Evolutionary conservation across 208 protist genomes (phyloP).

Genomic region (Leishmania braziliensis): DNA sequence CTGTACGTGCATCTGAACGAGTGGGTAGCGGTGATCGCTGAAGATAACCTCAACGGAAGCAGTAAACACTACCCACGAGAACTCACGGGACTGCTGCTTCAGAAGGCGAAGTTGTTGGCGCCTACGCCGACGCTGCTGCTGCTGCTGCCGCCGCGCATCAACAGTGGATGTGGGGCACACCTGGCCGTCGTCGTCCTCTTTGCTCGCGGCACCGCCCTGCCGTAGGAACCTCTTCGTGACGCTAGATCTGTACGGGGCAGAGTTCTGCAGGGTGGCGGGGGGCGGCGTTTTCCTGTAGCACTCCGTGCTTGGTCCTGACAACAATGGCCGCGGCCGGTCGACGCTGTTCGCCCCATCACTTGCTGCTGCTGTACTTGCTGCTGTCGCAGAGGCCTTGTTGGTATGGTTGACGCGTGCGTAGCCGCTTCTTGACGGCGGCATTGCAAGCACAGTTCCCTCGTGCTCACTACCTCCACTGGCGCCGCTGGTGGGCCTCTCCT

Average conservation of each 20-base stretch:
- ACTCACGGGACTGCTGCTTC: slow-evolving; percentile 10
- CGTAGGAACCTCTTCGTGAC: background rate
- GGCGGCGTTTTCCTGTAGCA: background rate
- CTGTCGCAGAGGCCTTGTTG: background rate
- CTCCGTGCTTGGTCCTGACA: background rate
- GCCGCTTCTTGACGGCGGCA: background rate
- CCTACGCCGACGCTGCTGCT: background rate
- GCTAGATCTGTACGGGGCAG: background rate
- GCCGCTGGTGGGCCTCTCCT: background rate
- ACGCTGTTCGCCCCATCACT: background rate
- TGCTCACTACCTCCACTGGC: background rate
- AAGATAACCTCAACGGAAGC: slow-evolving; percentile 55
- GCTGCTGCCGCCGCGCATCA: background rate
- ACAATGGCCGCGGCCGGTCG: background rate
- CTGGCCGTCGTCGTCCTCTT: background rate
- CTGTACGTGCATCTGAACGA: slow-evolving; percentile 43
- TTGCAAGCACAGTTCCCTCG: background rate
- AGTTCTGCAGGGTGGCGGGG: background rate
- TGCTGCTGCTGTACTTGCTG: background rate
- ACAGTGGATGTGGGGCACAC: background rate
- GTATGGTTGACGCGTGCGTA: background rate
- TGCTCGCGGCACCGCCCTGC: background rate
- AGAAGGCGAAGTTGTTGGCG: background rate
- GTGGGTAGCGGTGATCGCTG: slow-evolving; percentile 69
- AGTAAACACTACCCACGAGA: slow-evolving; percentile 44